Evolutionary conservation across 257 asterid genomes (phyloP), one percentile per base, ranked within the genome.

Genomic region (Plectranthus barbatus): DNA sequence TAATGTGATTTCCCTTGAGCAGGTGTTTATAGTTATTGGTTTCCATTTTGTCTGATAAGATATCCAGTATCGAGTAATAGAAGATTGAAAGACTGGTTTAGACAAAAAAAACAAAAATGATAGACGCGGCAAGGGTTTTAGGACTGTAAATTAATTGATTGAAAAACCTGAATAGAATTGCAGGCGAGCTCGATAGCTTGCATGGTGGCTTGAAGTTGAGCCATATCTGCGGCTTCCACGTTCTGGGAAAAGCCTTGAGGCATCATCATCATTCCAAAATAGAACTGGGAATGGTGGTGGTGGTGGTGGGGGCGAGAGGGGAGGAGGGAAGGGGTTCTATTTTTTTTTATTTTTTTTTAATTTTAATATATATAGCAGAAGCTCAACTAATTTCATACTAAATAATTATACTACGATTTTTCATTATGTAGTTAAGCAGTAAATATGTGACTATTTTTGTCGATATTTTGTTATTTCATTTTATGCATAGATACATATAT

Each of bases 111-210:
- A n/a, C n/a, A 36, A 31, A 55, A 9, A 19, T 60, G 21, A 54
- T 45, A 47, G 20, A 55, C 17, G 13, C 11, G 20, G 44, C 65
- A 29, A 72, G 76, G 76, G 77, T 68, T 70, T 50, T 5, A 24
- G 47, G 37, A 14, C 39, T 6, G 65, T 18, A 18, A 3, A 55
- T 47, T 64, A 37, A 62, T 48, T 31, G 55, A 47, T 37, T 24
- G 18, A 58, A 42, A 49, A 51, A 84, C 99, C 99, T 89, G 96
- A 34, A 92, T 82, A 14, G 95, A 79, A 74, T 62, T 78, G 81
- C 99, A 92, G 69, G 99, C 99, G 34, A 79, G 60, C 75, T 92
- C 99, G 57, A 92, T 71, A 19, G 94, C 77, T 70, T 80, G 85
- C 97, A 92, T 86, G 58, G 91, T 85, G 58, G 90, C 87, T 70